Conservation (phyloP, 352 stramenopile species). For the Phytophthora quininea region DNA sequence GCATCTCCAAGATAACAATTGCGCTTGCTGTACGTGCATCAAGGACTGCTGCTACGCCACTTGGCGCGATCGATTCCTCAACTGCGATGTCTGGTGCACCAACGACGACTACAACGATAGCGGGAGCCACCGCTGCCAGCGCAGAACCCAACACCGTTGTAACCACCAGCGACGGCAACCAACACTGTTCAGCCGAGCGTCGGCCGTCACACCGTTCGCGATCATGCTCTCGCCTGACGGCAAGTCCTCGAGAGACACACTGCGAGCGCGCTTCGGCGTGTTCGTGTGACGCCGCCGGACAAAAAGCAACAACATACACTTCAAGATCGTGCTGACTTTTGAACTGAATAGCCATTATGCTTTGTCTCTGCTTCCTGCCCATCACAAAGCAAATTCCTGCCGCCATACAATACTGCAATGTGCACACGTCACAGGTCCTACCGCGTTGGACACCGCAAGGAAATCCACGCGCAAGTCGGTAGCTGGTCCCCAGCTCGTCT, state of each 20-base stretch:
- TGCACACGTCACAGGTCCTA: conserved; percentile 17
- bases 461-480: conserved; percentile 16
- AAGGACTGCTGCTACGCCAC: too few species aligned
- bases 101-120: neutral
- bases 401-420: neutral
- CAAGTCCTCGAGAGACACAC: neutral
- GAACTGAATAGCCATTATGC: neutral
- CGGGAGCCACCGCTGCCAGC: neutral
- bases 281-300: neutral
- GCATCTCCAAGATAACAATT: too few species aligned
- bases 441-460: conserved; percentile 19
- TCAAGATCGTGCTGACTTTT: neutral
- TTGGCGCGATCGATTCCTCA: too few species aligned
- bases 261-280: neutral
- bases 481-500: neutral
- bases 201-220: conserved; percentile 10
- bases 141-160: neutral
- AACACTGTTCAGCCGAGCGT: neutral
- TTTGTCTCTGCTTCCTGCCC: neutral
- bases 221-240: conserved; percentile 2
- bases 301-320: too few species aligned
- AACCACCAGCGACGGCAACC: conserved; percentile 2
- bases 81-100: neutral
- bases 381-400: neutral
- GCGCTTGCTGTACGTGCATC: too few species aligned